A percentile compares a stretch with the other conserved stretches of the same genome.
Evolutionary conservation across 1,139 yeast species (phyloP).

Genomic region (Suhomyces bolitotheri): DNA sequence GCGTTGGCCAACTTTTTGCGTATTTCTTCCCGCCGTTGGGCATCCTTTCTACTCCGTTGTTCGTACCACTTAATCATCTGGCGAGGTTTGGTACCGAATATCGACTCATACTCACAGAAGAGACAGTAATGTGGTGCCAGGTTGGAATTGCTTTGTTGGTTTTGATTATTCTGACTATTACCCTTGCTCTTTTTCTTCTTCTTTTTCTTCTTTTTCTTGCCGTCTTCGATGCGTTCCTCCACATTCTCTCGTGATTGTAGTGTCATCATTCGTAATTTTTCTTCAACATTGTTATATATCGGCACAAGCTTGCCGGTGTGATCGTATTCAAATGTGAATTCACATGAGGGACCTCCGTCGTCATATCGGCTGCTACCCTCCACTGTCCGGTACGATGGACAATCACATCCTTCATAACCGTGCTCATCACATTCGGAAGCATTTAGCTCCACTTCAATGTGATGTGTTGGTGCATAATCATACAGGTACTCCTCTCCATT

Average conservation of each 20-base stretch:
- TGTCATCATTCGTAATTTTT: slow-evolving; percentile 36
- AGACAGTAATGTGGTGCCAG: slow-evolving; percentile 40
- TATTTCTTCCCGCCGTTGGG: slow-evolving; percentile 35
- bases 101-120: slow-evolving; percentile 61
- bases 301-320: slow-evolving; percentile 46
- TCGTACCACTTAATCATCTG: slow-evolving; percentile 51
- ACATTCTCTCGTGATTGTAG: slow-evolving; percentile 17
- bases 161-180: not conserved
- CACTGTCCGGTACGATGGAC: slow-evolving; percentile 26
- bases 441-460: slow-evolving; percentile 45
- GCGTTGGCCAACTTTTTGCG: slow-evolving; percentile 39
- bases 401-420: slow-evolving; percentile 34
- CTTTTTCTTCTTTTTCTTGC: slow-evolving; percentile 21
- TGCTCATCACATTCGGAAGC: slow-evolving; percentile 36
- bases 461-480: slow-evolving; percentile 34
- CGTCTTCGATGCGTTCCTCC: slow-evolving; percentile 8
- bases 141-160: not conserved
- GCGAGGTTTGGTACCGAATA: slow-evolving; percentile 54
- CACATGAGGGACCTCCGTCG: slow-evolving; percentile 31
- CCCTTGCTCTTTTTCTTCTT: slow-evolving; percentile 1
- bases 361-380: slow-evolving; percentile 15
- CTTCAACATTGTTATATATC: slow-evolving; percentile 42
- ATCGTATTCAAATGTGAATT: slow-evolving; percentile 48
- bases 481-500: slow-evolving; percentile 27
- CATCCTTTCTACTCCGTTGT: slow-evolving; percentile 35